Evolutionary conservation across 2,329 filamentous ascomycete species (phyloP).

Genomic region (Diaporthe ilicicola): DNA sequence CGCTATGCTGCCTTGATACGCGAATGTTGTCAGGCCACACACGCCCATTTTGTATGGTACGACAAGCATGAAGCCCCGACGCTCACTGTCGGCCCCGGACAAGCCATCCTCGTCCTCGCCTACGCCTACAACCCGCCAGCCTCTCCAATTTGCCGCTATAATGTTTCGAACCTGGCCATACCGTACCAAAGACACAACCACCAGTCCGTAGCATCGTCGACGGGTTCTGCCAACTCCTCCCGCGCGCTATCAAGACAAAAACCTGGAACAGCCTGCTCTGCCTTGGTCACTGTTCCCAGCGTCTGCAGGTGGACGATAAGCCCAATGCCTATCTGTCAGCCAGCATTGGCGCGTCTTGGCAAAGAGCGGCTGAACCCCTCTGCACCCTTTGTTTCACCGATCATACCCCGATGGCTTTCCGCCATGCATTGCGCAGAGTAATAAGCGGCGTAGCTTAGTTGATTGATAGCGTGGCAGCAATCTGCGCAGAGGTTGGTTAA

Average conservation of each 20-base stretch:
- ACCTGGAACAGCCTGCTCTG: not conserved
- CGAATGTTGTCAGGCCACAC: not conserved
- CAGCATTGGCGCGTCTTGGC: slow-evolving; percentile 16
- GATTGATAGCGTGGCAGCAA: too few relatives aligned
- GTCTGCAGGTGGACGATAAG: not conserved
- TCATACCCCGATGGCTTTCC: not conserved
- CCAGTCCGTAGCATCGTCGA: not conserved
- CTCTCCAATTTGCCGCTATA: slow-evolving; percentile 2
- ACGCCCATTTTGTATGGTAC: not conserved
- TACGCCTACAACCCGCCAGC: not conserved
- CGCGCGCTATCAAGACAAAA: not conserved
- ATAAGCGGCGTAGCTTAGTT: not conserved
- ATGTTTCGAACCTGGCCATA: slow-evolving; percentile 12
- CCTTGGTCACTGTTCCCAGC: not conserved
- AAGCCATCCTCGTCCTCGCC: slow-evolving; percentile 14
- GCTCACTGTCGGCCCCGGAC: not conserved
- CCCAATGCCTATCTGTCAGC: not conserved
- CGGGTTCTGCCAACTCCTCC: not conserved
- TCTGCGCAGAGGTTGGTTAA: not conserved
- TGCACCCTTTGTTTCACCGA: not conserved
- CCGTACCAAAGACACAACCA: not conserved
- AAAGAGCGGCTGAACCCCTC: not conserved
- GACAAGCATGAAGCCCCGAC: not conserved
- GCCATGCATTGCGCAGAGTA: not conserved
- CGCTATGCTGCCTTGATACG: not conserved